Base-by-base conservation (phyloP, 2,329 filamentous ascomycete species). In the Aspergillus sp. region DNA sequence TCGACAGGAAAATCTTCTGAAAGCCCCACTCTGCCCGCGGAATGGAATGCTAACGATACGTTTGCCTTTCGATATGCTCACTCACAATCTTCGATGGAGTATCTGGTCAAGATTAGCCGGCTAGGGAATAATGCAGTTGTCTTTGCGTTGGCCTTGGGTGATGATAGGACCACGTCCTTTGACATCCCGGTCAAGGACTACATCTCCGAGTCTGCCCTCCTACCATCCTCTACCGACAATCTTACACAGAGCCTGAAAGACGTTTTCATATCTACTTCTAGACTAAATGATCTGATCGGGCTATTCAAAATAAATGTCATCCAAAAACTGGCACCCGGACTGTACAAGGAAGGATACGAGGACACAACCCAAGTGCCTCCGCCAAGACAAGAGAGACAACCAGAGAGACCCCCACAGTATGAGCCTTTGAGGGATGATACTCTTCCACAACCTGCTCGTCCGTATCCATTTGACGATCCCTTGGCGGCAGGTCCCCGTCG, bases 31-130 rank as follows among this genome's bases (percentile, higher is more conserved):
- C 76, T 97, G 2, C 88, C 89, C 0, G 46, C 77, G 11, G 78
- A 82, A 68, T 97, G 93, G 93, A 95, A 95, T 66, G 73, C 81
- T 9, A 79, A 79, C 48, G 82, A 83, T 10, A 73, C 74, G 37
- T 85, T 88, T 62, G 81, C 85, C 44, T 96, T 97, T 67, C 81
- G 90, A 50, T 97, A 97, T 70, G 81, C 82, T 4, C 90, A 96
- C 66, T 75, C 80, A 26, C 88, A 95, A 62, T 95, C 89, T 0
- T 83, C 89, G 11, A 88, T 90, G 79, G 80, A 85, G 46, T 95
- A 86, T 61, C 75, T 95, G 27, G 65, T 96, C 53, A 91, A 90
- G 62, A 70, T 95, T 49, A 89, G 85, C 64, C 81, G 89, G 42
- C 77, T 96, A 56, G 90, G 90, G 35, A 77, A 77, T 56, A 95